Conservation (phyloP, 2,329 filamentous ascomycete species). For the Acarospora socialis region DNA sequence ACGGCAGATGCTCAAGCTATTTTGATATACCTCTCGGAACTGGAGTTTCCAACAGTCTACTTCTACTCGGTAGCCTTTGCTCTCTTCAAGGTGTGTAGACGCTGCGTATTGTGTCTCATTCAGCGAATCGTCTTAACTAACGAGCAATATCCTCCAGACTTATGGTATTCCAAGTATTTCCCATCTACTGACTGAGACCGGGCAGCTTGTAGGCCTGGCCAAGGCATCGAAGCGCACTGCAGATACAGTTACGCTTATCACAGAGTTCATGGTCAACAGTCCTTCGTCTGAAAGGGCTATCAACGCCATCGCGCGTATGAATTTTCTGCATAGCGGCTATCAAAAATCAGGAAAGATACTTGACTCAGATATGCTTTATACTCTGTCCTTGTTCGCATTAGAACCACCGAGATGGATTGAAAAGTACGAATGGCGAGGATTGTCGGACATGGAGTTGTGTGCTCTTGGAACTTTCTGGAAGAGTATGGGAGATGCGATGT, state of each 20-base stretch:
- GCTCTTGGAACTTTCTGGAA: constrained; percentile 59
- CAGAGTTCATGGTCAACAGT: constrained; percentile 33
- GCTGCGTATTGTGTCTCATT: too few relatives aligned
- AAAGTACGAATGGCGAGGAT: constrained; percentile 53
- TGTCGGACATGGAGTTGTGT: constrained; percentile 54
- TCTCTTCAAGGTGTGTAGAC: constrained; percentile 1
- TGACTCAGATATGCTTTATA: constrained; percentile 52
- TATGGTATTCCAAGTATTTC: constrained; percentile 45
- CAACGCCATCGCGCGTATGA: constrained; percentile 47
- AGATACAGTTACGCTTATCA: constrained; percentile 37
- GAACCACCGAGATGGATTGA: constrained; percentile 52
- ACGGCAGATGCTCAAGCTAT: constrained; percentile 7
- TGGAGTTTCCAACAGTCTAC: constrained; percentile 8
- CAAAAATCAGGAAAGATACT: constrained; percentile 43
- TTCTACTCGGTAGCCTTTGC: constrained; percentile 5
- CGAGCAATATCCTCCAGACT: constrained; percentile 47
- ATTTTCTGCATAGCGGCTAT: constrained; percentile 47
- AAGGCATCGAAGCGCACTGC: constrained; percentile 39
- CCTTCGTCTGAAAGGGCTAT: constrained; percentile 31
- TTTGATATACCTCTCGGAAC: constrained; percentile 4
- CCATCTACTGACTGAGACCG: constrained; percentile 33
- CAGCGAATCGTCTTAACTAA: too few relatives aligned
- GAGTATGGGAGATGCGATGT: constrained; percentile 54
- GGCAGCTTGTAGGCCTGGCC: constrained; percentile 32
- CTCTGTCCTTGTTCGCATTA: constrained; percentile 48